Percentiles rank a stretch among this genome's conserved stretches.
Evolutionary conservation across 2,329 filamentous ascomycete genomes (phyloP).

Genomic region (Talaromyces sp.): DNA sequence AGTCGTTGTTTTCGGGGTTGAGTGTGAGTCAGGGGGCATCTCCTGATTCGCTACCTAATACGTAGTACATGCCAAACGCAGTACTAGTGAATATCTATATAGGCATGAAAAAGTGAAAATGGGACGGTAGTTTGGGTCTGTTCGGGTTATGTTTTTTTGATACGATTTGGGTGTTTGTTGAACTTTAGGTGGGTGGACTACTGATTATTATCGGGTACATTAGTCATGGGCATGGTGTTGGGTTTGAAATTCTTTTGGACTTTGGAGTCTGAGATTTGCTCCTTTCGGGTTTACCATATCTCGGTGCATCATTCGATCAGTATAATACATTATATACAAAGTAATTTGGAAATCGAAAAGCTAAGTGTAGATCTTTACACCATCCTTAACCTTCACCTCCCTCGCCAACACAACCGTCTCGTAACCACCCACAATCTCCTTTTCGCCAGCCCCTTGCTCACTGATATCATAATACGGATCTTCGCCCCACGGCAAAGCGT

Average conservation of each 20-base stretch:
- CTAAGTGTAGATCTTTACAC: slow-evolving; percentile 13
- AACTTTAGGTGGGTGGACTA: not conserved
- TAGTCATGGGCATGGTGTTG: not conserved
- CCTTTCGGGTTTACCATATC: not conserved
- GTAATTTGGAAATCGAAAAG: not conserved
- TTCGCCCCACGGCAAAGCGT: slow-evolving; percentile 79
- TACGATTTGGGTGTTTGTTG: not conserved
- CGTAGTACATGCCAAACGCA: not conserved
- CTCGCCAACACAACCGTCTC: slow-evolving; percentile 78
- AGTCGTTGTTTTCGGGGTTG: slow-evolving; percentile 66
- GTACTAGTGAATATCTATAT: not conserved
- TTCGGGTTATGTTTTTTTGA: not conserved
- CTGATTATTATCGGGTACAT: not conserved
- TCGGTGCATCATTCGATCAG: not conserved
- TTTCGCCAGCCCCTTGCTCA: not conserved
- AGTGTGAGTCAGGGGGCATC: slow-evolving; percentile 48
- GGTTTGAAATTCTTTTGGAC: not conserved
- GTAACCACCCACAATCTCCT: slow-evolving; percentile 63
- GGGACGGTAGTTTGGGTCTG: not conserved
- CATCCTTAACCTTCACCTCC: slow-evolving; percentile 52
- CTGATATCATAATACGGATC: slow-evolving; percentile 50
- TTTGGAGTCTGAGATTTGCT: not conserved
- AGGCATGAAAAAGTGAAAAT: not conserved
- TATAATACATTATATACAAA: not conserved
- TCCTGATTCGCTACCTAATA: slow-evolving; percentile 4